These are phyloP conservation scores for Aureobasidium melanogenum DNA, from an alignment of 2,329 filamentous ascomycete genomes.

Conservation along the genomic window DNA sequence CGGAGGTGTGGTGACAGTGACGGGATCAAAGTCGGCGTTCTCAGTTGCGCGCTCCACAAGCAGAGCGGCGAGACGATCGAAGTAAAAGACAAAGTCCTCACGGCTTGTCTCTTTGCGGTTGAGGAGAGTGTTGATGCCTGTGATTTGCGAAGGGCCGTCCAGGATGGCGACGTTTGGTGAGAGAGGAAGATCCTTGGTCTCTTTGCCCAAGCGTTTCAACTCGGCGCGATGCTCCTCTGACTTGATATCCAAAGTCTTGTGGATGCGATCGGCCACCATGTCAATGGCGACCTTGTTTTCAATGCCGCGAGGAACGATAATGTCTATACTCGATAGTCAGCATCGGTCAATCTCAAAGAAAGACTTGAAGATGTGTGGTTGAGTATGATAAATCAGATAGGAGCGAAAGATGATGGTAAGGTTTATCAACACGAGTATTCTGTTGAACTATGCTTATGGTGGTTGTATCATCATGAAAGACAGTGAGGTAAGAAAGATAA, in stretches of 20 bases:
- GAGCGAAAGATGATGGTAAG: conserved; percentile 26
- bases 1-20: conserved; percentile 61
- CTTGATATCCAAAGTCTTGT: conserved; percentile 77
- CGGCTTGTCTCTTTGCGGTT: conserved; percentile 68
- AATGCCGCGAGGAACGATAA: conserved; percentile 90
- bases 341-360: neutral
- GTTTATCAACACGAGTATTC: conserved; percentile 29
- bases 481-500: neutral
- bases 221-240: conserved; percentile 74
- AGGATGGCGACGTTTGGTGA: conserved; percentile 68
- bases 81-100: conserved; percentile 97
- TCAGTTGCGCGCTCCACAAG: conserved; percentile 78
- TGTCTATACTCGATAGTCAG: conserved; percentile 45
- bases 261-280: conserved; percentile 91
- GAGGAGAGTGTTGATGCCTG: conserved; percentile 83
- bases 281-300: conserved; percentile 85
- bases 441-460: conserved; percentile 33
- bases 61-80: conserved; percentile 78
- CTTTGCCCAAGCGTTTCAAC: conserved; percentile 64
- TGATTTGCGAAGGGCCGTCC: conserved; percentile 68
- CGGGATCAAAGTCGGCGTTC: conserved; percentile 52
- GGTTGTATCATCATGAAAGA: conserved; percentile 27
- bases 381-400: conserved; percentile 23
- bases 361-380: neutral
- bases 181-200: conserved; percentile 61